Evolutionary conservation across 345 rosid species (phyloP).

Genomic region (Cardamine chenopodiifolia): DNA sequence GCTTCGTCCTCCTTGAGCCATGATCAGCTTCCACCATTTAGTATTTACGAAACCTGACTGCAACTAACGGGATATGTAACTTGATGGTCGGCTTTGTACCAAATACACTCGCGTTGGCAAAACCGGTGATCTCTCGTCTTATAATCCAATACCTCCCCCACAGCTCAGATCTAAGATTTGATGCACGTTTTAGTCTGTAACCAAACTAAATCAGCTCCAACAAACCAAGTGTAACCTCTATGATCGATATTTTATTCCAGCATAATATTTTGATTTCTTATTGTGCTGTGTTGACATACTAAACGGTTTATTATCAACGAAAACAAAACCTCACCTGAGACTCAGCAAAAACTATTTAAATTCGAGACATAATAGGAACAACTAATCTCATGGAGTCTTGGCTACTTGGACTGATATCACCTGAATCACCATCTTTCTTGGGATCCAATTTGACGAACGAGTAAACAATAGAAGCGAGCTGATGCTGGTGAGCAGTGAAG

Average conservation of each 20-base stretch:
- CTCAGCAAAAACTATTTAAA: constrained; percentile 13
- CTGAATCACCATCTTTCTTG: constrained; percentile 3
- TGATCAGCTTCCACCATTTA: neutral
- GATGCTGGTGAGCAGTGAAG: constrained; percentile 67
- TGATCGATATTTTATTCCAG: neutral
- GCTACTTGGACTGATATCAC: constrained; percentile 13
- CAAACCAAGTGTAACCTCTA: neutral
- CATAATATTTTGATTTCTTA: neutral
- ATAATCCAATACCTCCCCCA: neutral
- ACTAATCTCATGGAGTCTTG: neutral
- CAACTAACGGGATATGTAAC: neutral
- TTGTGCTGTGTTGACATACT: neutral
- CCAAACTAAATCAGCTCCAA: neutral
- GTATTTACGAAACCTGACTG: neutral
- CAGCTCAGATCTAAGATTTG: neutral
- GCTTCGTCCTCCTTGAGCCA: neutral
- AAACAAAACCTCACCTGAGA: neutral
- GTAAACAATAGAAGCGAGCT: constrained; percentile 54
- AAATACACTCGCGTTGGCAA: neutral
- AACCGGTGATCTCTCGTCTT: neutral
- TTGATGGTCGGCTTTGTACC: neutral
- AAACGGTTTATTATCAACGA: neutral
- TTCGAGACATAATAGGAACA: constrained; percentile 30
- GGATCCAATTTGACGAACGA: constrained; percentile 50
- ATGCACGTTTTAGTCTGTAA: neutral